Percentiles rank a stretch among this genome's conserved stretches.
Conservation (phyloP, 176 grass and related monocot genomes). For the Eleusine coracana region DNA sequence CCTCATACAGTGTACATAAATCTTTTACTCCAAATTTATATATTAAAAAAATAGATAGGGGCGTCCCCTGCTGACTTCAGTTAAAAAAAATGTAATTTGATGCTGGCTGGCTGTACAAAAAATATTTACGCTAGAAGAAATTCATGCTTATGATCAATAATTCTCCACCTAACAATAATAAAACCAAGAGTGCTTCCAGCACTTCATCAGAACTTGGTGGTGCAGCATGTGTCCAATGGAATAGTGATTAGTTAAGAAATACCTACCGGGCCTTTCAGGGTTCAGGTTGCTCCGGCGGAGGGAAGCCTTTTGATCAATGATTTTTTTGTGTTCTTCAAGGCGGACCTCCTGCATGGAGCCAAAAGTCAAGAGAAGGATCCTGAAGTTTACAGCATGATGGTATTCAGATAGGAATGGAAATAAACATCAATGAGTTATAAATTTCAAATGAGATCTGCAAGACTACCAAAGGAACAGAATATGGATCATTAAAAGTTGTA, state of each 20-base stretch:
- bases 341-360: conserved; percentile 71
- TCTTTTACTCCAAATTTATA: too few relatives aligned
- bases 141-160: neutral
- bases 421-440: conserved; percentile 2
- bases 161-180: neutral
- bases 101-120: neutral
- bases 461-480: conserved; percentile 11
- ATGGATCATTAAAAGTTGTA: conserved; percentile 3
- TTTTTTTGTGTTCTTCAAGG: conserved; percentile 78
- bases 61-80: too few relatives aligned
- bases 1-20: too few relatives aligned
- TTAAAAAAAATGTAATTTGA: too few relatives aligned
- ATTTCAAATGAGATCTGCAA: conserved; percentile 18
- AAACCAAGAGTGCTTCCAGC: conserved; percentile 13
- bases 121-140: conserved; percentile 25
- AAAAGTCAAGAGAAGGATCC: conserved; percentile 1
- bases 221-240: conserved; percentile 11
- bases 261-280: conserved; percentile 90
- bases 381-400: neutral
- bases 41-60: too few relatives aligned
- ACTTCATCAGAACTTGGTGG: conserved; percentile 1
- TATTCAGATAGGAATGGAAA: conserved; percentile 9
- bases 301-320: conserved; percentile 72
- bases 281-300: conserved; percentile 87
- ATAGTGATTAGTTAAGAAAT: conserved; percentile 12